Base-by-base conservation (phyloP, 768 basidiomycete genomes). In the Tremella yokohamensis region DNA sequence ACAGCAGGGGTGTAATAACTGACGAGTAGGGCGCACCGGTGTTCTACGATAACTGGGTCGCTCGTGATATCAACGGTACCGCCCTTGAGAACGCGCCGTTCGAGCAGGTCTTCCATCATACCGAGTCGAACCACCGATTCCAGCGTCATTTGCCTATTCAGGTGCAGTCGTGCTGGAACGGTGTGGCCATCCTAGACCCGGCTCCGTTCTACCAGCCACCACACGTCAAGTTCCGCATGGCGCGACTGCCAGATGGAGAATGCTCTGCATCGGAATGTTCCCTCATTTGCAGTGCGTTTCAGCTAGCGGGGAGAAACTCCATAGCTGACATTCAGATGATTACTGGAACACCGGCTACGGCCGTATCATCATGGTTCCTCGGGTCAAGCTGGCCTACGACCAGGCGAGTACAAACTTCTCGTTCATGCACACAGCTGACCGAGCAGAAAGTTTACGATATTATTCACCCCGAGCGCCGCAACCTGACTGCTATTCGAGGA, bases 151-250 rank as follows among this genome's bases (percentile, higher is more conserved):
- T 99, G 0, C 94, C 96, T 0, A 80, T 98, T 19, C 96, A 99
- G 74, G 90, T 98, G 22, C 94, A 98, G 79, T 87, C 88, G 3
- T 99, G 94, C 78, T 98, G 96, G 96, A 99, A 98, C 74, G 96
- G 96, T 16, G 87, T 98, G 66, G 93, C 94, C 34, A 80, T 99
- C 8, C 82, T 98, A 54, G 96, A 98, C 73, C 92, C 96, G 0
- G 92, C 87, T 9, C 96, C 96, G 6, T 88, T 99, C 79, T 99
- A 99, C 78, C 80, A 82, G 1, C 88, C 89, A 0, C 89, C 91
- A 8, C 90, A 90, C 64, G 87, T 97, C 57, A 83, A 84, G 55
- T 99, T 99, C 84, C 83, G 96, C 25, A 99, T 99, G 96, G 96
- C 96, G 3, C 82, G 81, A 54, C 83, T 98, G 52, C 81, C 81